These are phyloP conservation scores for Peronospora farinosa DNA, from an alignment of 352 stramenopile genomes.

Conservation along the genomic window DNA sequence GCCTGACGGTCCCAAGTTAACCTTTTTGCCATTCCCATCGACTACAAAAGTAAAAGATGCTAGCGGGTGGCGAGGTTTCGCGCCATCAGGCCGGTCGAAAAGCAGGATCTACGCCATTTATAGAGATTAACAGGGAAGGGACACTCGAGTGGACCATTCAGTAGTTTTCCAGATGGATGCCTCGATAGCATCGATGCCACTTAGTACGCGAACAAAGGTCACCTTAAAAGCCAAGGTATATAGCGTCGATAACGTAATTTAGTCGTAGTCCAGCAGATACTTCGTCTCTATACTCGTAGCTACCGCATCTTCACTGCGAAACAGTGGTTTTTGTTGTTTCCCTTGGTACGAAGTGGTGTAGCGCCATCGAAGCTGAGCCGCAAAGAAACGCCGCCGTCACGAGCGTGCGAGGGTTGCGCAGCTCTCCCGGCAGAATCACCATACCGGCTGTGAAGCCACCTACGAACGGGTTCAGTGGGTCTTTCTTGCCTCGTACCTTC, in stretches of 20 bases:
- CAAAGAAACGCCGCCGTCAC: slow-evolving; percentile 43
- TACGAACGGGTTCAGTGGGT: slow-evolving; percentile 63
- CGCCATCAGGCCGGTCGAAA: too few relatives aligned
- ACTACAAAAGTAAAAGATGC: too few relatives aligned
- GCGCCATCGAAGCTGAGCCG: slow-evolving; percentile 44
- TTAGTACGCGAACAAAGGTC: too few relatives aligned
- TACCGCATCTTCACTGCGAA: slow-evolving; percentile 2
- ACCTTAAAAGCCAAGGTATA: neutral
- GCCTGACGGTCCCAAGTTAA: too few relatives aligned
- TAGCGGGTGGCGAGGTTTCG: too few relatives aligned
- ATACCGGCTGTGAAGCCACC: slow-evolving; percentile 59
- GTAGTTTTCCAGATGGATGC: too few relatives aligned
- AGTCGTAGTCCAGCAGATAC: neutral
- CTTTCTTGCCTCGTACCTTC: slow-evolving; percentile 43
- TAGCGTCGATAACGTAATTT: neutral
- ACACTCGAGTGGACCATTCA: too few relatives aligned
- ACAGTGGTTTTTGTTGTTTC: slow-evolving; percentile 20
- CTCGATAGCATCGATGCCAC: too few relatives aligned
- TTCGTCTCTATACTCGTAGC: neutral
- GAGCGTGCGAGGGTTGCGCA: slow-evolving; percentile 39
- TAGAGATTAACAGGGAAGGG: too few relatives aligned
- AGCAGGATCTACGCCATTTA: too few relatives aligned
- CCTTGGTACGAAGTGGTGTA: slow-evolving; percentile 53
- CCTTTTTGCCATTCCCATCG: too few relatives aligned
- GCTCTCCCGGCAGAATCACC: slow-evolving; percentile 38